Percentiles rank a stretch among this genome's conserved stretches.
phyloP scores from a whole-genome alignment of 257 asterid species.

The Przewalskia tangutica region DNA sequence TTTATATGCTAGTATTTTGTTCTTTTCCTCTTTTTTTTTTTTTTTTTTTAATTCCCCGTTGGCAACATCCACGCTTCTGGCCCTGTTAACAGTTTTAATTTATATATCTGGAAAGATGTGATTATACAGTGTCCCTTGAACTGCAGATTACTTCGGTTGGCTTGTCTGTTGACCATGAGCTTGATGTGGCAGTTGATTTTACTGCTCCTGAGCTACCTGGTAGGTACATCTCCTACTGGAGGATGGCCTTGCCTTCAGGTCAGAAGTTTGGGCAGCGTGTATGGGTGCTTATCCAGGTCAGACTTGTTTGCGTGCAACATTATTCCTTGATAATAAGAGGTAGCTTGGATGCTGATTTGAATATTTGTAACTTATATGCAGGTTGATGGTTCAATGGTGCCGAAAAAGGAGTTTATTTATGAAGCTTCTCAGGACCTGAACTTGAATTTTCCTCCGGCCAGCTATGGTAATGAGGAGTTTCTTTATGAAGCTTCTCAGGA shows the following conservation, averaged over 20 bases:
- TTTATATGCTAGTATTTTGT: background rate
- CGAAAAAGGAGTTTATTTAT: slow-evolving; percentile 23
- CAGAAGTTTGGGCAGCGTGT: slow-evolving; percentile 88
- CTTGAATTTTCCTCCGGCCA: slow-evolving; percentile 63
- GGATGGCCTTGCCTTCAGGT: slow-evolving; percentile 82
- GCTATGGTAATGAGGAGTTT: background rate
- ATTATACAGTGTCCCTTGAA: background rate
- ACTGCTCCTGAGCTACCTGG: slow-evolving; percentile 78
- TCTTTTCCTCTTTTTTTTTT: too few relatives aligned
- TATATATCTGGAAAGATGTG: background rate
- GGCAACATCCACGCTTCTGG: background rate
- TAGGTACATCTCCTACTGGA: slow-evolving; percentile 78
- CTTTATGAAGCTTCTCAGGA: slow-evolving; percentile 12
- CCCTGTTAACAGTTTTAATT: background rate
- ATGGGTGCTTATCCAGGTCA: slow-evolving; percentile 89
- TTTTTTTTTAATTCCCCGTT: background rate
- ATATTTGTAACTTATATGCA: slow-evolving; percentile 8
- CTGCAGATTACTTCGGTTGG: slow-evolving; percentile 57
- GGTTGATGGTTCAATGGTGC: slow-evolving; percentile 54
- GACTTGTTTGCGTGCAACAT: background rate
- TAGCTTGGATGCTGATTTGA: background rate
- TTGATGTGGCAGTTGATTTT: slow-evolving; percentile 75
- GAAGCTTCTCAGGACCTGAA: slow-evolving; percentile 48
- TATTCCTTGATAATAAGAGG: background rate
- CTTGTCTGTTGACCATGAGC: slow-evolving; percentile 42